These are phyloP conservation scores for Leishmania mexicana DNA, from an alignment of 208 protist species.

Conservation along the genomic window DNA sequence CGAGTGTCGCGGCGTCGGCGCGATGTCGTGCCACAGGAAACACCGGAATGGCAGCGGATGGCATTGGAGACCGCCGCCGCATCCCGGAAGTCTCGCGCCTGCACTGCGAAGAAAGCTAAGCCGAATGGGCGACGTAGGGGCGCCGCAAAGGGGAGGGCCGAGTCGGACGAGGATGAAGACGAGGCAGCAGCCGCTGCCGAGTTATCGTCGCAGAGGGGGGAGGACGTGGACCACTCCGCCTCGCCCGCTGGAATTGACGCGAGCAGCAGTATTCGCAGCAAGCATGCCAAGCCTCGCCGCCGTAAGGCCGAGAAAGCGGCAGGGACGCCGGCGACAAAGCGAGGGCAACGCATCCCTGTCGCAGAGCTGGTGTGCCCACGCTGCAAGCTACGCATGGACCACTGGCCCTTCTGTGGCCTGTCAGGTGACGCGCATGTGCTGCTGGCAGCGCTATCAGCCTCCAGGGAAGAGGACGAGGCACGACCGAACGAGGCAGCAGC, in stretches of 20 bases:
- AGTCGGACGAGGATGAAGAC: not conserved
- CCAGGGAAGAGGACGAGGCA: not conserved
- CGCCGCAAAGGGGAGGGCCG: not conserved
- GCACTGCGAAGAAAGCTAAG: not conserved
- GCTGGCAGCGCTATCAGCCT: not conserved
- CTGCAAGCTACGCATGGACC: conserved; percentile 51
- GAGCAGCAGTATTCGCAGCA: not conserved
- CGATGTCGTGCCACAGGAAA: conserved; percentile 29
- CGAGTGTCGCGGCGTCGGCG: conserved; percentile 31
- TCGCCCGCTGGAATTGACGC: conserved; percentile 1
- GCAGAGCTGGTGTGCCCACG: conserved; percentile 33
- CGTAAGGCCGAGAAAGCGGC: conserved; percentile 1
- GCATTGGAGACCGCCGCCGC: conserved; percentile 23
- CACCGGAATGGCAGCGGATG: conserved; percentile 37
- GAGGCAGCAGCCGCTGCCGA: not conserved
- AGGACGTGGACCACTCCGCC: conserved; percentile 3
- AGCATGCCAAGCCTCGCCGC: not conserved
- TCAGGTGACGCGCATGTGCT: conserved; percentile 50
- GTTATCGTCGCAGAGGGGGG: not conserved
- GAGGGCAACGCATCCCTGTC: conserved; percentile 7
- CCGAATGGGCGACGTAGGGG: not conserved
- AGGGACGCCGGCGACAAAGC: not conserved
- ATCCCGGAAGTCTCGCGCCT: not conserved
- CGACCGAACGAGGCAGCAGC: not conserved
- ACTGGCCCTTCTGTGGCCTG: conserved; percentile 70